Conservation (phyloP, 2,329 filamentous ascomycete species). For the Aspergillus sp. region DNA sequence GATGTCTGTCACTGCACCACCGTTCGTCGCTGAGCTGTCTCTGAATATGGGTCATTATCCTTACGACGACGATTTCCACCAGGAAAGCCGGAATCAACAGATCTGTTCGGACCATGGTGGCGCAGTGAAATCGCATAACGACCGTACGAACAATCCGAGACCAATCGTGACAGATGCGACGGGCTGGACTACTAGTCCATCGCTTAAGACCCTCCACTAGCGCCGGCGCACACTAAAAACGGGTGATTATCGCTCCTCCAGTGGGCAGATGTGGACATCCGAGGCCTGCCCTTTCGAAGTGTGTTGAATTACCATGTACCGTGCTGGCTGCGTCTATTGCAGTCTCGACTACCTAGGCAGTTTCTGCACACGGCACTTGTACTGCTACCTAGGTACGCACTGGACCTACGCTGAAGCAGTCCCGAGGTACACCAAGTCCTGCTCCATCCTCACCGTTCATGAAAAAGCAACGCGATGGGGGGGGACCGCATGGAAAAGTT, state of each 20-base stretch:
- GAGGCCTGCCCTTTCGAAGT: constrained; percentile 1
- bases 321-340: background rate
- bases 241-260: constrained; percentile 16
- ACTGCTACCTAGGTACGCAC: background rate
- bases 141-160: background rate
- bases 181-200: background rate
- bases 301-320: too few species aligned
- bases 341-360: too few species aligned
- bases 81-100: background rate
- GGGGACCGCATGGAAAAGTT: constrained; percentile 11
- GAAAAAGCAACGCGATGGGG: constrained; percentile 2
- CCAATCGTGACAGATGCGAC: background rate
- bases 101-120: background rate
- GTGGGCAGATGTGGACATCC: constrained; percentile 2
- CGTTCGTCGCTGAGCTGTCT: background rate
- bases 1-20: background rate
- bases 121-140: too few species aligned
- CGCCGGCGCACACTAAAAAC: constrained; percentile 11
- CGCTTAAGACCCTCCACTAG: constrained; percentile 9
- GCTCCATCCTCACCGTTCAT: background rate
- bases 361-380: too few species aligned
- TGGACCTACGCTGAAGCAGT: too few species aligned
- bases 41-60: too few species aligned
- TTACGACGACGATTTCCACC: background rate
- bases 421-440: too few species aligned